A percentile compares a stretch with the other conserved stretches of the same genome.
These are phyloP conservation scores for Turritis glabra DNA, from an alignment of 345 rosid species.

Conservation along the genomic window DNA sequence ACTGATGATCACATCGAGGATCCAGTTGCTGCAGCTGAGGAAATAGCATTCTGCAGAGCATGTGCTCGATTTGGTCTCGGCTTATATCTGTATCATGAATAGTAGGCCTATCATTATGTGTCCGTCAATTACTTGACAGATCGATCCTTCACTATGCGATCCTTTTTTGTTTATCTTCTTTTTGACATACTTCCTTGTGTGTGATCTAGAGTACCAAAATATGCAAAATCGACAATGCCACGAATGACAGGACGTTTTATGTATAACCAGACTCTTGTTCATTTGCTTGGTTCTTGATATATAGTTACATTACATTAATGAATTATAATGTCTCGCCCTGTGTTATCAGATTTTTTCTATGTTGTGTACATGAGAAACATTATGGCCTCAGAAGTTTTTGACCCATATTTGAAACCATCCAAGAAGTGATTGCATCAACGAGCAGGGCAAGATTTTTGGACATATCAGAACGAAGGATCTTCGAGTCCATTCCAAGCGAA, in stretches of 20 bases:
- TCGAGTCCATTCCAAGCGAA: slow-evolving; percentile 67
- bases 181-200: slow-evolving; percentile 2
- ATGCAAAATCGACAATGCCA: slow-evolving; percentile 10
- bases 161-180: neutral
- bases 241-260: neutral
- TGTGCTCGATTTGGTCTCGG: slow-evolving; percentile 98
- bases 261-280: neutral
- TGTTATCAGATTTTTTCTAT: neutral
- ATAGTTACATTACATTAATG: neutral
- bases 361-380: slow-evolving; percentile 19
- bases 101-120: slow-evolving; percentile 36
- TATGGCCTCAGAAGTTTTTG: slow-evolving; percentile 57
- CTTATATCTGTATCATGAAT: slow-evolving; percentile 82
- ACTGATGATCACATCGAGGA: slow-evolving; percentile 48
- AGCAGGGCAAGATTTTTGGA: slow-evolving; percentile 71
- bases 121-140: neutral
- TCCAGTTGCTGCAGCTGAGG: slow-evolving; percentile 93
- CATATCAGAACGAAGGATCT: slow-evolving; percentile 59
- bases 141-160: slow-evolving; percentile 1
- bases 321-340: neutral
- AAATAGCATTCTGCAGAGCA: slow-evolving; percentile 92
- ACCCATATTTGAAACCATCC: slow-evolving; percentile 79
- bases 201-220: slow-evolving; percentile 2
- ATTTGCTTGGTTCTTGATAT: too few species aligned
- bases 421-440: slow-evolving; percentile 71